Base-by-base conservation (phyloP, 768 basidiomycete genomes). In the Russula ochroleuca region DNA sequence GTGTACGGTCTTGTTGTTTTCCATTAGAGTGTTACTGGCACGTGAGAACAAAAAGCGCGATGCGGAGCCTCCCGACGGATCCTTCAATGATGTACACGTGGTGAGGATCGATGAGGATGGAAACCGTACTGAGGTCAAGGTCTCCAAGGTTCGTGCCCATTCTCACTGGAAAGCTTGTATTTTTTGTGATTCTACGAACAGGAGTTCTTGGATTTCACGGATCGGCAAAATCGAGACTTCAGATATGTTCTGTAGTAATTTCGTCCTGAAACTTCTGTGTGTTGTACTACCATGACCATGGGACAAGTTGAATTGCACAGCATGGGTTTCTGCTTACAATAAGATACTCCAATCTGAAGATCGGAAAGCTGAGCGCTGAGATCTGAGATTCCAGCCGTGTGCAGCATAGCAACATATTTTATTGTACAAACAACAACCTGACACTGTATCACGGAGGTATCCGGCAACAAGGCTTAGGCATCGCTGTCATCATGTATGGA, bases 181-280 rank as follows among this genome's bases (percentile, higher is more conserved):
- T 25, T 51, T 21, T 45, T 28, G 50, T 62, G 66, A 54, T 62
- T 57, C 8, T 40, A 54, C 41, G 15, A 59, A 43, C 57, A 89
- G 85, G 86, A 83, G 78, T 86, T 83, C 71, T 72, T 88, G 74
- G 88, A 90, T 70, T 74, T 90, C 68, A 90, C 88, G 0, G 88
- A 90, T 69, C 77, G 74, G 37, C 84, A 89, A 71, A 90, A 90
- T 68, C 78, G 82, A 14, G 85, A 88, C 57, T 89, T 86, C 74
- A 78, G 88, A 75, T 90, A 89, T 69, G 85, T 88, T 28, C 73
- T 88, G 60, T 88, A 73, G 28, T 28, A 28, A 28, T 28, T 28
- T 28, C 28, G 28, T 28, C 28, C 28, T 28, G 28, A 2, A 28
- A 28, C 5, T 28, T 28, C 28, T 28, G 28, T 28, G 28, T 28